These are phyloP conservation scores for Selaginella moellendorffii DNA, from an alignment of 75 land plant species.

Conservation along the genomic window DNA sequence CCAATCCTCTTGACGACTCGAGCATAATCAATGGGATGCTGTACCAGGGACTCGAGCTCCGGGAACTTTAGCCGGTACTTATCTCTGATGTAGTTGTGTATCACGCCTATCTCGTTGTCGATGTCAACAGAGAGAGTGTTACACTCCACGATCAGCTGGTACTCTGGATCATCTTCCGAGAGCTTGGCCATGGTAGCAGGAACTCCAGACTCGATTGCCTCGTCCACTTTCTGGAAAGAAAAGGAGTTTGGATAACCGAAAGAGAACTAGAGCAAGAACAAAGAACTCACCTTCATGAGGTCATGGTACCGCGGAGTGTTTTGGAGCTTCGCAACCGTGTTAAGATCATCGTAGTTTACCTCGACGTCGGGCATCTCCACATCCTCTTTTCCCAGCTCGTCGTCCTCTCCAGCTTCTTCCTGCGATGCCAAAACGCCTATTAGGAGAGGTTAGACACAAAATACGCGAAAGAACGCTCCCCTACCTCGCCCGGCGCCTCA, in stretches of 20 bases:
- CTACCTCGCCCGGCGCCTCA: constrained; percentile 36
- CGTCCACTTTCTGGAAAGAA: constrained; percentile 77
- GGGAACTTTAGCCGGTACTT: constrained; percentile 89
- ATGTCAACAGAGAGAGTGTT: constrained; percentile 90
- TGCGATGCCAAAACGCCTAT: constrained; percentile 23
- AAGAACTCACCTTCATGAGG: constrained; percentile 68
- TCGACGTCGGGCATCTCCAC: constrained; percentile 65
- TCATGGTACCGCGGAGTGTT: constrained; percentile 68
- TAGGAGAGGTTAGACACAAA: neutral
- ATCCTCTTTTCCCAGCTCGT: constrained; percentile 50
- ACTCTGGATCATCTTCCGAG: constrained; percentile 92
- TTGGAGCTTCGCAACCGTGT: constrained; percentile 81
- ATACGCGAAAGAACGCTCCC: neutral
- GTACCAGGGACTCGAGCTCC: constrained; percentile 86
- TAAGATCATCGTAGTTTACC: constrained; percentile 71
- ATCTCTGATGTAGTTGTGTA: constrained; percentile 91
- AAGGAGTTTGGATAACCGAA: neutral
- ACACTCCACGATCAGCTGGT: constrained; percentile 89
- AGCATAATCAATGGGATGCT: constrained; percentile 93
- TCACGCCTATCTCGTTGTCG: constrained; percentile 82
- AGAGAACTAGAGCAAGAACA: too few relatives aligned
- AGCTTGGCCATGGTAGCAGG: constrained; percentile 36
- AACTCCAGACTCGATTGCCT: constrained; percentile 52
- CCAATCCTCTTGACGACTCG: constrained; percentile 87
- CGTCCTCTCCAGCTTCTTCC: constrained; percentile 31